A percentile compares a stretch with the other conserved stretches of the same genome.
Evolutionary conservation across 352 stramenopile genomes (phyloP).

Genomic region (Phytopythium cucurbitacearum): DNA sequence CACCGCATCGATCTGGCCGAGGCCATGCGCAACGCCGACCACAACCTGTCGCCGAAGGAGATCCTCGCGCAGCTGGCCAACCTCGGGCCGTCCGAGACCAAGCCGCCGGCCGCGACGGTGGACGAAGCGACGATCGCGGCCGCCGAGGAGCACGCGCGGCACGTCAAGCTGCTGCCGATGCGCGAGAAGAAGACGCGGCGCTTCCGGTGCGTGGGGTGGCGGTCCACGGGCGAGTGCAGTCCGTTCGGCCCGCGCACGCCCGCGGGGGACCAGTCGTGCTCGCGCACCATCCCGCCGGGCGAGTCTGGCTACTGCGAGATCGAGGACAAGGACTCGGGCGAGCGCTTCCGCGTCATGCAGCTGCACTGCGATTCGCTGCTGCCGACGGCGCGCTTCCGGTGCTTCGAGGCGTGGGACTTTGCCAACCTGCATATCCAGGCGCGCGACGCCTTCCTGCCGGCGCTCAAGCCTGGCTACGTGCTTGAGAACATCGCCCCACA

Average conservation of each 20-base stretch:
- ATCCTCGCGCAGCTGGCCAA: constrained; percentile 7
- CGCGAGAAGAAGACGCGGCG: constrained; percentile 8
- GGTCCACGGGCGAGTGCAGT: constrained; percentile 15
- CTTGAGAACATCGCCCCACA: constrained; percentile 8
- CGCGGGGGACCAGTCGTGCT: constrained; percentile 16
- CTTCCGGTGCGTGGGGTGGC: constrained; percentile 21
- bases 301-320: constrained; percentile 53
- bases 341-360: constrained; percentile 36
- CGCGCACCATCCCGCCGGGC: constrained; percentile 18
- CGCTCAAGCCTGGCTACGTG: constrained; percentile 8
- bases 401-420: constrained; percentile 39
- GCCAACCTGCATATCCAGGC: constrained; percentile 28
- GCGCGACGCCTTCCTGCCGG: constrained; percentile 12
- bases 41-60: constrained; percentile 4
- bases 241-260: constrained; percentile 19
- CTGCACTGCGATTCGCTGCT: constrained; percentile 27
- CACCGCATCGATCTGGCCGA: background rate
- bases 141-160: constrained; percentile 23
- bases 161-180: constrained; percentile 18
- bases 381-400: constrained; percentile 29
- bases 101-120: background rate
- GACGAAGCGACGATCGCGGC: constrained; percentile 16
- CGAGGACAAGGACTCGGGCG: constrained; percentile 22
- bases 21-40: background rate
- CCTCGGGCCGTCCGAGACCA: background rate